A percentile compares a stretch with the other conserved stretches of the same genome.
These are phyloP conservation scores for Fusarium sarcochroum DNA, from an alignment of 2,329 filamentous ascomycete species.

Conservation along the genomic window DNA sequence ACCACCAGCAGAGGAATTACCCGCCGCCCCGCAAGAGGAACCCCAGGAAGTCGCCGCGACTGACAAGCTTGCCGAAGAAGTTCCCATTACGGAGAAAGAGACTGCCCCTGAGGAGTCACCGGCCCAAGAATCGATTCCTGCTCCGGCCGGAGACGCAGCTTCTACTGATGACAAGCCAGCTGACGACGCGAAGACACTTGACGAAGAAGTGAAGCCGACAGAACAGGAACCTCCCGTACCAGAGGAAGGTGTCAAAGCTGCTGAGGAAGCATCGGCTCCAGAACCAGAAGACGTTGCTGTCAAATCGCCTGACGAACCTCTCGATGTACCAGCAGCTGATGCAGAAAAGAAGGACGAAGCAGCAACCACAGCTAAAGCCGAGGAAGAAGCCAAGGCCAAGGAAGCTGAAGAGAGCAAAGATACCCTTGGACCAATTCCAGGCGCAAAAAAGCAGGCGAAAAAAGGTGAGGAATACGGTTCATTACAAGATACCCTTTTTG, in stretches of 20 bases:
- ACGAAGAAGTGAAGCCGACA: conserved; percentile 35
- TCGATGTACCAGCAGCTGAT: conserved; percentile 36
- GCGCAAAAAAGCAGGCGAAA: conserved; percentile 54
- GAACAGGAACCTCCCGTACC: conserved; percentile 28
- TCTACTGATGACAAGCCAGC: conserved; percentile 44
- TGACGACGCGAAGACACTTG: conserved; percentile 34
- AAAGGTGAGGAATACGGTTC: conserved; percentile 61
- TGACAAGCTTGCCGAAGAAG: conserved; percentile 13
- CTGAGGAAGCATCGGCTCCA: conserved; percentile 33
- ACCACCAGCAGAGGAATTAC: conserved; percentile 9
- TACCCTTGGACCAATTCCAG: conserved; percentile 56
- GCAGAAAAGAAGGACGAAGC: conserved; percentile 38
- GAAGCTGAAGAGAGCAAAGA: conserved; percentile 57
- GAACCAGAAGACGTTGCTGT: conserved; percentile 36
- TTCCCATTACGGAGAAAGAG: conserved; percentile 9
- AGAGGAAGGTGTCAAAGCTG: conserved; percentile 33
- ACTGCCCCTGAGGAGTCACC: conserved; percentile 20
- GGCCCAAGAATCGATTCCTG: conserved; percentile 20
- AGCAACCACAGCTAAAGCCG: conserved; percentile 14
- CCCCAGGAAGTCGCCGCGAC: conserved; percentile 8
- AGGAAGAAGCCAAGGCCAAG: conserved; percentile 42
- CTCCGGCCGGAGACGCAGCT: conserved; percentile 30
- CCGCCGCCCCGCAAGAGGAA: conserved; percentile 15
- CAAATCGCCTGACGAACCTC: conserved; percentile 34
- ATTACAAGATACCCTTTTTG: conserved; percentile 57